Base-by-base conservation (phyloP, 352 stramenopile genomes). In the Pythium phragmitis region DNA sequence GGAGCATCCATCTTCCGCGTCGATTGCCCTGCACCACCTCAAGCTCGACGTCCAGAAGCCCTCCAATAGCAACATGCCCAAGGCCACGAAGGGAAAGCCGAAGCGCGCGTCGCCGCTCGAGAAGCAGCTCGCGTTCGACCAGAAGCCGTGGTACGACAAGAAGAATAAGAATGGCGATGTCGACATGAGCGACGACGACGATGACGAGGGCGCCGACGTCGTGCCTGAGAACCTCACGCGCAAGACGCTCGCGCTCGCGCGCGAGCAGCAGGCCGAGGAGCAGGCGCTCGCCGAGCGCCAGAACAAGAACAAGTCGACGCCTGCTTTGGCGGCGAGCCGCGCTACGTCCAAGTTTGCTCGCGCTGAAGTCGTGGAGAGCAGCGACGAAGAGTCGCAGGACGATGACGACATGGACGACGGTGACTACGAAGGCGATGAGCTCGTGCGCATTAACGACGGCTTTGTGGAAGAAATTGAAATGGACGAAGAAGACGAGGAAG, bases 401-500 rank as follows among this genome's bases (percentile, higher is more conserved):
- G 88, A 97, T 16, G 85, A 96, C 58, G 52, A 62, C 43, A 88
- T 94, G 73, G 87, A 95, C 67, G 80, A 77, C 34, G 83, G 92
- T 51, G 85, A 96, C 61, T 94, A 96, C 67, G 85, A 97, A 50
- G 87, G 88, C 16, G 85, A 96, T 46, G 86, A 96, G 45, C 83
- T 97, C 57, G 85, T 96, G 53, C 74, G 88, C 37, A 83, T 98
- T 50, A 96, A 98, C 56, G 88, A 96, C 56, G 88, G 85, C 34
- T 96, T 96, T 61, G 91, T 97, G 28, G 89, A 97, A 57, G 88
- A 95, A 54, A 83, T 96, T 33, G 86, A 96, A 74, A 85, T 96
- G 50, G 83, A 83, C 46, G 89, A 94, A 61, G 87, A 94, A 30
- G 86, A 96, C 60, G 87, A 96, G 43, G 79, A 96, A 72, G 88